Percentiles rank a stretch among this genome's conserved stretches.
Conservation (phyloP, 805 yeast species). For the Monosporozyma aerobia region DNA sequence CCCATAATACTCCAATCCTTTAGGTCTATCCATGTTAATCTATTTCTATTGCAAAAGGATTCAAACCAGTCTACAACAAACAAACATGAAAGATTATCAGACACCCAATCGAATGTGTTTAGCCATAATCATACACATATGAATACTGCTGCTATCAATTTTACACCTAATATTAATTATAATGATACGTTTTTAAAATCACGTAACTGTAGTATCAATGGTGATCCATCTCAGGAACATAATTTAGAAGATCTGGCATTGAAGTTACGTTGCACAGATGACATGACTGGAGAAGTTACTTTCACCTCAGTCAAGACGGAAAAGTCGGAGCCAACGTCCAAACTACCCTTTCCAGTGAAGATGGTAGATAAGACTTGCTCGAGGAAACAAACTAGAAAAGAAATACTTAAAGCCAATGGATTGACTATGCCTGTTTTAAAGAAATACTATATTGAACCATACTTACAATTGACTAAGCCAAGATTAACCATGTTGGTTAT, state of each 20-base stretch:
- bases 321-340: background rate
- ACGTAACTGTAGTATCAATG: background rate
- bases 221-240: background rate
- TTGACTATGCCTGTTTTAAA: conserved; percentile 16
- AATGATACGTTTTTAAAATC: background rate
- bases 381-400: background rate
- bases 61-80: background rate
- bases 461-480: conserved; percentile 82
- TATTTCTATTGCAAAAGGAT: background rate
- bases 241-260: conserved; percentile 8
- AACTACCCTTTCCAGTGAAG: conserved; percentile 48
- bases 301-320: background rate
- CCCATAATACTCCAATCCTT: background rate
- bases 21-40: background rate
- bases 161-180: conserved; percentile 27
- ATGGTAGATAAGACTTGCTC: conserved; percentile 26
- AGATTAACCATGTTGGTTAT: conserved; percentile 79
- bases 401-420: background rate
- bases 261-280: conserved; percentile 29
- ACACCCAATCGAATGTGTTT: background rate
- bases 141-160: conserved; percentile 32
- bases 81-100: background rate
- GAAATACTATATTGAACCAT: conserved; percentile 45
- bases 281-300: conserved; percentile 9
- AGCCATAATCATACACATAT: conserved; percentile 10